These are phyloP conservation scores for Draba incana DNA, from an alignment of 345 rosid species.

Conservation along the genomic window DNA sequence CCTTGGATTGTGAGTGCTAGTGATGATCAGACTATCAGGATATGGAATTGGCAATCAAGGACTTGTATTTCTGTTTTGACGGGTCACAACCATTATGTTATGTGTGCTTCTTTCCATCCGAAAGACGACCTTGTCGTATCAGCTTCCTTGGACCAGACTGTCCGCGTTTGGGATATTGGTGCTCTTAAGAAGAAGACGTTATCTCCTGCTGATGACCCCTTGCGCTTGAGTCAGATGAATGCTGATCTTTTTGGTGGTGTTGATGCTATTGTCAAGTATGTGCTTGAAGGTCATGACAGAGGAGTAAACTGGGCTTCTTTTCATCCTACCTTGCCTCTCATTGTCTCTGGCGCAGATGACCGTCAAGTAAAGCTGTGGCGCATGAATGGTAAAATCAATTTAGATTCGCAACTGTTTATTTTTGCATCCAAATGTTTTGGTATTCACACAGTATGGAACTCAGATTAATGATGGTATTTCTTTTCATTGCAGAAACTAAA, in stretches of 20 bases:
- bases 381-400: constrained; percentile 65
- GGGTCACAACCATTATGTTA: constrained; percentile 97
- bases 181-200: constrained; percentile 84
- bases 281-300: constrained; percentile 96
- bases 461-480: too few species aligned
- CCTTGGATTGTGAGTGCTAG: constrained; percentile 99
- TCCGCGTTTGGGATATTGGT: constrained; percentile 98
- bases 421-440: too few species aligned
- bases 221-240: constrained; percentile 91
- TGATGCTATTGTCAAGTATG: constrained; percentile 95
- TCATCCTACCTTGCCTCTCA: constrained; percentile 92
- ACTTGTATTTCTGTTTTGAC: constrained; percentile 94
- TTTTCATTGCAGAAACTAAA: constrained; percentile 71
- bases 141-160: constrained; percentile 95
- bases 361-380: constrained; percentile 99
- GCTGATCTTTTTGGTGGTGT: constrained; percentile 91
- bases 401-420: too few species aligned
- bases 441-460: too few species aligned
- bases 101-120: constrained; percentile 98
- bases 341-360: constrained; percentile 98
- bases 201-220: constrained; percentile 89
- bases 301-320: constrained; percentile 99
- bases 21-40: constrained; percentile 96
- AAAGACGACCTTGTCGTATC: constrained; percentile 97
- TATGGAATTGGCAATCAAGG: constrained; percentile 99